Evolutionary conservation across 106 monocot species (phyloP).

Genomic region (Cymbidium sinense): DNA sequence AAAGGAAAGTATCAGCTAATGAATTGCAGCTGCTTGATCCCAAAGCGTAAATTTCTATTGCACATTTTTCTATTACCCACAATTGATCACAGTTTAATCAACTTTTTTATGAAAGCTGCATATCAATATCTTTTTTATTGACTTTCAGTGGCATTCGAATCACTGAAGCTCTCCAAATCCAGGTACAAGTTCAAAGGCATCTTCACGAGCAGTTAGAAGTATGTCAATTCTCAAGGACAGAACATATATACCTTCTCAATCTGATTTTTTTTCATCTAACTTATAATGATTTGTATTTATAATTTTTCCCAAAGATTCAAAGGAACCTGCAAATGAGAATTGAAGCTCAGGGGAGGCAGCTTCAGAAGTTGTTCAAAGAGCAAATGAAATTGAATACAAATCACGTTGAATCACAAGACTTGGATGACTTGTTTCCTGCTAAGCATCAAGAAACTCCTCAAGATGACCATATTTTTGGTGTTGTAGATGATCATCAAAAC

Average conservation of each 20-base stretch:
- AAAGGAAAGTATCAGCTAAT: conserved; percentile 11
- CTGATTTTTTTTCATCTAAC: background rate
- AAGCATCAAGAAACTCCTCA: conserved; percentile 4
- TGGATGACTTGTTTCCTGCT: conserved; percentile 12
- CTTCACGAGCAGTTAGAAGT: conserved; percentile 25
- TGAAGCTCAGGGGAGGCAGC: conserved; percentile 37
- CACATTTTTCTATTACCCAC: background rate
- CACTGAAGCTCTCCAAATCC: conserved; percentile 44
- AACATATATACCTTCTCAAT: background rate
- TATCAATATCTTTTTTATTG: background rate
- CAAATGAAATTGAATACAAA: conserved; percentile 30
- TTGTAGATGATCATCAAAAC: background rate
- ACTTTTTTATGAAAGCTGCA: background rate
- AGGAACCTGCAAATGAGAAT: conserved; percentile 34
- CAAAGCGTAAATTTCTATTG: conserved; percentile 14
- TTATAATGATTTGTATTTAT: background rate
- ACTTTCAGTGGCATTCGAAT: conserved; percentile 41
- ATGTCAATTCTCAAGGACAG: background rate
- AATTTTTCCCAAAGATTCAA: conserved; percentile 20
- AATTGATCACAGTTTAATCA: background rate
- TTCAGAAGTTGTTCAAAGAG: conserved; percentile 40
- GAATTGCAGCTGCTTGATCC: conserved; percentile 30
- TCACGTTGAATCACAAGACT: conserved; percentile 4
- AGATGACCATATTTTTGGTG: background rate
- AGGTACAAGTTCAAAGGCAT: conserved; percentile 46